Base-by-base conservation (phyloP, 225 moss, liverwort and hornwort species). In the Asterella californica region DNA sequence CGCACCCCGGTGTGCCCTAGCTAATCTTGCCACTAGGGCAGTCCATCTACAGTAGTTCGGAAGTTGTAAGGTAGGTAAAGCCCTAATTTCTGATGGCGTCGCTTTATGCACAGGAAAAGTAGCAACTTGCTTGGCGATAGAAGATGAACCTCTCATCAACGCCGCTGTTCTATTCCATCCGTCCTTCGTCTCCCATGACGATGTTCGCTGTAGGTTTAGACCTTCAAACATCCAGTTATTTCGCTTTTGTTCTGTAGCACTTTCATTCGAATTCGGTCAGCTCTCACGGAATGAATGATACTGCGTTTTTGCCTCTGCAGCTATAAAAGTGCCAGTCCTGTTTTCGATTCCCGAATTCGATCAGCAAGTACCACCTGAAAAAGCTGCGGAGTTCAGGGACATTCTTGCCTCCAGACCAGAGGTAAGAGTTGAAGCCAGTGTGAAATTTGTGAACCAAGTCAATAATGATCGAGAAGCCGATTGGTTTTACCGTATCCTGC, bases 141-240 rank as follows among this genome's bases (percentile, higher is more conserved):
- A 91, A 67, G 74, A 75, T 30, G n/a, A 37, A n/a, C 81, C 80
- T 15, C 79, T 82, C 17, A 70, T 86, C 22, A 79, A 87, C 45
- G 85, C 85, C 0, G 68, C 86, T 15, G 92, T 91, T 60, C 76
- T 90, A 55, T 74, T 79, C n/a, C 96, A 96, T 83, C 91, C 96
- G 0, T 86, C 89, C 0, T 0, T 45, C 0, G 0, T 80, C 0
- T 68, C 84, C 2, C 42, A 27, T 14, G 80, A 84, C 0, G 89
- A 91, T 38, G 85, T 90, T 72, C 80, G 84, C 84, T 84, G 90
- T 88, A 74, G 54, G 70, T 66, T 78, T 19, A 59, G 21, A 59
- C 15, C 18, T 46, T 15, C 22, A 19, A 70, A 70, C 38, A 46
- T 45, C 25, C 8, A 42, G 11, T 42, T n/a, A 45, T 25, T 45